Evolutionary conservation across 2,329 filamentous ascomycete species (phyloP), one percentile per base, ranked within the genome.

Genomic region (Colletotrichum sp.): DNA sequence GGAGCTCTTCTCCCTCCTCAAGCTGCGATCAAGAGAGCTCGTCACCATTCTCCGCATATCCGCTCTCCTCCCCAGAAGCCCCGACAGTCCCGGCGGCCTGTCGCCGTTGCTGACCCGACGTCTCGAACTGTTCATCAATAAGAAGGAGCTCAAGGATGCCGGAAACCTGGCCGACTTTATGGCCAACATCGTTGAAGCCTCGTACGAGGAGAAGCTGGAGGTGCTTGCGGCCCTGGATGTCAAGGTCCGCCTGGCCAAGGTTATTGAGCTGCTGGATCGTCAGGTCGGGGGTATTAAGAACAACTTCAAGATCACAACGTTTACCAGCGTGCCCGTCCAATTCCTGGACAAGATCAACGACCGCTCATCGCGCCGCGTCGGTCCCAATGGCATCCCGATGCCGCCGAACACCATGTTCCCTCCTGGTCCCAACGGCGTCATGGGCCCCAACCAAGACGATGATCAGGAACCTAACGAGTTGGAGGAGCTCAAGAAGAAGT

Each of bases 121-220:
- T 66, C 90, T 99, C 57, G 96, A 98, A 80, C 85, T 96, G 67
- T 97, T 95, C 83, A 98, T 99, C 76, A 89, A 92, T 36, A 92
- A 93, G 82, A 97, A 97, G 81, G 92, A 95, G 73, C 82, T 97
- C 65, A 88, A 91, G 55, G 95, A 98, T 77, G 96, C 96, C 2
- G 96, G 96, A 3, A 86, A 92, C 11, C 88, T 99, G 12, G 96
- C 97, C 8, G 97, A 99, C 82, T 98, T 98, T 82, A 98, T 99
- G 95, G 93, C 95, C 51, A 98, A 98, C 81, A 90, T 98, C 29
- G 91, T 98, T 4, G 95, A 98, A 76, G 93, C 94, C 65, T 93
- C 92, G 12, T 94, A 97, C 76, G 95, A 98, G 82, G 97, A 99
- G 81, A 98, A 98, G 83, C 88, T 99, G 68, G 91, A 94, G 70